Conservation (phyloP, 2,329 filamentous ascomycete species). For the Phaeophleospora eucalypticola region DNA sequence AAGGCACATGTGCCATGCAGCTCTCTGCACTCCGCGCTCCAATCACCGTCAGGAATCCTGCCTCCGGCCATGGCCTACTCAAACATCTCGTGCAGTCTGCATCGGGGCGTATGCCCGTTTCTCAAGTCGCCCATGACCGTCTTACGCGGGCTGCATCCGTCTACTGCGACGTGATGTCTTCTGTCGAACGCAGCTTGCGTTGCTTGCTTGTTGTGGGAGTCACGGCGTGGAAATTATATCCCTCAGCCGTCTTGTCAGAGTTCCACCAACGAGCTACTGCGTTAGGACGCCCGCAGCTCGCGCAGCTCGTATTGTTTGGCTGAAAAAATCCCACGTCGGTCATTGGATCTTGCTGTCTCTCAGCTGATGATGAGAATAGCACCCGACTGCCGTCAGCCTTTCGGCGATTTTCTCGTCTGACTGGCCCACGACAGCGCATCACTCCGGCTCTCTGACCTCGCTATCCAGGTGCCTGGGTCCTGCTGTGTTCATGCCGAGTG, state of each 20-base stretch:
- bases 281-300: not conserved
- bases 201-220: too few species aligned
- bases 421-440: not conserved
- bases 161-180: too few species aligned
- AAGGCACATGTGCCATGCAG: constrained; percentile 3
- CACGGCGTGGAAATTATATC: too few species aligned
- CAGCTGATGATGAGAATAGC: not conserved
- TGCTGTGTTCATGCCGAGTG: constrained; percentile 8
- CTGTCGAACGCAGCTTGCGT: too few species aligned
- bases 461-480: constrained; percentile 3
- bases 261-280: not conserved
- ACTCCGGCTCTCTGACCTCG: not conserved
- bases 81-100: not conserved
- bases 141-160: too few species aligned
- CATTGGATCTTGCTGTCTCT: not conserved
- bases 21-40: not conserved
- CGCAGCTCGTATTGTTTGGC: constrained; percentile 2
- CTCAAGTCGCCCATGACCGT: not conserved
- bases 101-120: not conserved
- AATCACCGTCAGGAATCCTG: not conserved
- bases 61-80: not conserved
- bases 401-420: not conserved
- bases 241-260: not conserved
- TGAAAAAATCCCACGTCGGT: not conserved
- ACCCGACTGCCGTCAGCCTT: not conserved